Evolutionary conservation across 75 land plant species (phyloP).

Genomic region (Pinus tabuliformis): DNA sequence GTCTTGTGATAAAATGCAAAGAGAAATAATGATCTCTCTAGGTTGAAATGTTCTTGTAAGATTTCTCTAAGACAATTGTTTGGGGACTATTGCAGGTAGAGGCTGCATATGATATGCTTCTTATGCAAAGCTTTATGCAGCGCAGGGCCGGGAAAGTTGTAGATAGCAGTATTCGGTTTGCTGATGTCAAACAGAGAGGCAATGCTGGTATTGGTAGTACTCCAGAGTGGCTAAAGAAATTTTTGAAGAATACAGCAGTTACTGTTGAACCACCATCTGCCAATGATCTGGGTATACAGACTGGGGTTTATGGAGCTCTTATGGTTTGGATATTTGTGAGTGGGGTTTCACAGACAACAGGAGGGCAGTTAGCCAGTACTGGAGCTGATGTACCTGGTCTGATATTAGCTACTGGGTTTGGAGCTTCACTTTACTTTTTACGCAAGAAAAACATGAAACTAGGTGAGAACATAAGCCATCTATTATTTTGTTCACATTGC

Average conservation of each 20-base stretch:
- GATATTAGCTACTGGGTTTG: conserved; percentile 85
- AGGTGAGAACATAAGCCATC: conserved; percentile 37
- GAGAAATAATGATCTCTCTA: neutral
- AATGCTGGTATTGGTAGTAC: conserved; percentile 32
- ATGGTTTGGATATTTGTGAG: conserved; percentile 68
- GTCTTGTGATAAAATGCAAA: neutral
- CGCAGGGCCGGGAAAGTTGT: conserved; percentile 89
- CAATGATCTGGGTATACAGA: conserved; percentile 53
- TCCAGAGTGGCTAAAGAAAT: conserved; percentile 66
- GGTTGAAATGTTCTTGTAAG: neutral
- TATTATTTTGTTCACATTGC: neutral
- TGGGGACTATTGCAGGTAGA: conserved; percentile 63
- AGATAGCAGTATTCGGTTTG: conserved; percentile 70
- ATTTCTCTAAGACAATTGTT: neutral
- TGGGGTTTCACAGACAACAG: conserved; percentile 49
- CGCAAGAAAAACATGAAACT: conserved; percentile 70
- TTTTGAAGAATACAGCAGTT: conserved; percentile 50
- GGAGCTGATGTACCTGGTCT: conserved; percentile 93
- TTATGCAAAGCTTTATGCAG: conserved; percentile 84
- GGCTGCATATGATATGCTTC: conserved; percentile 93
- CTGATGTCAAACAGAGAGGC: conserved; percentile 76
- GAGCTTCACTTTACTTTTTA: conserved; percentile 86
- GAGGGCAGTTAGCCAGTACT: conserved; percentile 32
- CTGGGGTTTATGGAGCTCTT: conserved; percentile 84
- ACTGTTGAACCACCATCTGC: conserved; percentile 64